phyloP scores from a whole-genome alignment of 805 yeast species.

The Wickerhamomyces ciferrii region DNA sequence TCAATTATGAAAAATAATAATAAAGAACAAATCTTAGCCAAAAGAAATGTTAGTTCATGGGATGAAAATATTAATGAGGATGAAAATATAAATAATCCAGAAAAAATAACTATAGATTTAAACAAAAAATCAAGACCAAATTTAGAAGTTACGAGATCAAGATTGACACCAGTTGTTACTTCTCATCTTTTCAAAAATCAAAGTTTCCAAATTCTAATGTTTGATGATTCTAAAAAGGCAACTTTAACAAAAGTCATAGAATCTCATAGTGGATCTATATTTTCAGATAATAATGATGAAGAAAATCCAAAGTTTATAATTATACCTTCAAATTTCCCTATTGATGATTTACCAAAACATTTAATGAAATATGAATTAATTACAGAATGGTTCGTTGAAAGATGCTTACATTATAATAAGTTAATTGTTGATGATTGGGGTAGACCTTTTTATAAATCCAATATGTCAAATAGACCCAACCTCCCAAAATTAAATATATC shows the following conservation, averaged over 20 bases:
- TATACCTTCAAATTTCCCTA: slow-evolving; percentile 17
- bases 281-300: slow-evolving; percentile 1
- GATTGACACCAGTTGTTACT: not conserved
- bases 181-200: slow-evolving; percentile 33
- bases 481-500: slow-evolving; percentile 27
- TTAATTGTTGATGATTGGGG: slow-evolving; percentile 60
- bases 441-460: slow-evolving; percentile 29
- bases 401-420: slow-evolving; percentile 55
- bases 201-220: slow-evolving; percentile 39
- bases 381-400: slow-evolving; percentile 81
- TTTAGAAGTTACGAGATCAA: not conserved
- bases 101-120: not conserved
- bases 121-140: slow-evolving; percentile 6
- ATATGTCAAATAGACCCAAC: slow-evolving; percentile 9
- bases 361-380: slow-evolving; percentile 27
- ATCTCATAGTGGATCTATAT: slow-evolving; percentile 38
- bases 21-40: not conserved
- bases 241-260: slow-evolving; percentile 36
- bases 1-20: slow-evolving; percentile 25
- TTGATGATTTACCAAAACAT: slow-evolving; percentile 8
- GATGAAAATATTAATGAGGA: slow-evolving; percentile 13
- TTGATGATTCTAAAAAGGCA: slow-evolving; percentile 28
- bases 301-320: slow-evolving; percentile 7
- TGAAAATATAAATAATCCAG: not conserved
- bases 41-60: slow-evolving; percentile 12